phyloP scores from a whole-genome alignment of 805 yeast species.

The Blastobotrys muscicola region DNA sequence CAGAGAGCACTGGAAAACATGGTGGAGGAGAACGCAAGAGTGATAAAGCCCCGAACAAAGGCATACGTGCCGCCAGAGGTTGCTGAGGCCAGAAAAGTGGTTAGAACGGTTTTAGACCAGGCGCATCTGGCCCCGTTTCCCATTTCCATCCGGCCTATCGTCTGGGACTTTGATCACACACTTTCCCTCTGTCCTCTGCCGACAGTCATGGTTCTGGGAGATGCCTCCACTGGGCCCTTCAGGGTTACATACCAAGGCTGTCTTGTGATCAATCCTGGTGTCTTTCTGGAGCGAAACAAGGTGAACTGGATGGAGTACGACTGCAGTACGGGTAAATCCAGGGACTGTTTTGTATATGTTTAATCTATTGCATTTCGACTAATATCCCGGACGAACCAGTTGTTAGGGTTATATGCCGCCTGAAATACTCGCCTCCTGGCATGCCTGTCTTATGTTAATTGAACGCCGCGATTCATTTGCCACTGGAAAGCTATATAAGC shows the following conservation, averaged over 20 bases:
- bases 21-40: slow-evolving; percentile 7
- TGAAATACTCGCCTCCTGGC: too few species aligned
- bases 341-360: slow-evolving; percentile 15
- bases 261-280: slow-evolving; percentile 64
- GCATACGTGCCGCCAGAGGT: slow-evolving; percentile 20
- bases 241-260: slow-evolving; percentile 78
- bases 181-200: slow-evolving; percentile 76
- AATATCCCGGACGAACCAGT: not conserved
- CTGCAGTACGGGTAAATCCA: slow-evolving; percentile 47
- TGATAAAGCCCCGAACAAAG: slow-evolving; percentile 4
- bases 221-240: slow-evolving; percentile 60
- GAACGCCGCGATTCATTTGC: not conserved
- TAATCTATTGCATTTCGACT: too few species aligned
- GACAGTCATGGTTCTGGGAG: slow-evolving; percentile 48
- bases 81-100: slow-evolving; percentile 39
- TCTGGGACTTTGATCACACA: slow-evolving; percentile 60
- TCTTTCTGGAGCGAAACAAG: slow-evolving; percentile 35
- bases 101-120: slow-evolving; percentile 78
- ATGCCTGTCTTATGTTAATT: not conserved
- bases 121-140: slow-evolving; percentile 80
- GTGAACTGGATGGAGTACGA: slow-evolving; percentile 66
- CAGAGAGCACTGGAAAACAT: slow-evolving; percentile 13
- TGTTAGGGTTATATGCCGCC: not conserved
- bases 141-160: slow-evolving; percentile 47
- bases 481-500: not conserved